phyloP scores from a whole-genome alignment of 495 filamentous ascomycete species.

The Apodospora peruviana region DNA sequence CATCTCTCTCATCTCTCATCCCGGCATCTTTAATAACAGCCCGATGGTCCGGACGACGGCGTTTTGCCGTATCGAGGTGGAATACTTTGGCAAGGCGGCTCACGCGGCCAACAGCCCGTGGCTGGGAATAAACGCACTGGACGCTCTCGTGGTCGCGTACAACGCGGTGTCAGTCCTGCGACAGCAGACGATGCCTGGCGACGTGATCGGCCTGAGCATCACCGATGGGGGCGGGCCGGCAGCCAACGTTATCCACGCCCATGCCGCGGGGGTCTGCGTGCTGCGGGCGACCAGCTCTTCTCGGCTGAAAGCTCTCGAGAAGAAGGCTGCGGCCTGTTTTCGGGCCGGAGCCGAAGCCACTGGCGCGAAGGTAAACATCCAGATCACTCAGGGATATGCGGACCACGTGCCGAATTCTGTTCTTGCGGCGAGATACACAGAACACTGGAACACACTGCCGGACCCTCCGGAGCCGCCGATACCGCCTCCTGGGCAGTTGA shows the following conservation, averaged over 20 bases:
- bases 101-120: slow-evolving; percentile 59
- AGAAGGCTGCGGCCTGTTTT: slow-evolving; percentile 53
- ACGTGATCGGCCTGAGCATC: slow-evolving; percentile 56
- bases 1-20: slow-evolving; percentile 59
- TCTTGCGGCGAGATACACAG: slow-evolving; percentile 47
- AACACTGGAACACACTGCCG: slow-evolving; percentile 39
- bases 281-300: slow-evolving; percentile 43
- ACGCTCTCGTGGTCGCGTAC: slow-evolving; percentile 56
- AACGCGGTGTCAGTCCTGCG: slow-evolving; percentile 56
- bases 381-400: slow-evolving; percentile 38
- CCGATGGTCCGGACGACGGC: slow-evolving; percentile 45
- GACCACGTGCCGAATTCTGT: slow-evolving; percentile 58
- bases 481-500: no score
- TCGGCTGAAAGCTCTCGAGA: slow-evolving; percentile 43
- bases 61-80: slow-evolving; percentile 41
- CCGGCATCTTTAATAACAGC: slow-evolving; percentile 37
- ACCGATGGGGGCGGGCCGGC: slow-evolving; percentile 51
- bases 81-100: slow-evolving; percentile 46
- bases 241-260: slow-evolving; percentile 59
- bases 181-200: slow-evolving; percentile 57
- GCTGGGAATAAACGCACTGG: slow-evolving; percentile 59
- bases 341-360: slow-evolving; percentile 56
- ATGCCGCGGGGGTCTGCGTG: slow-evolving; percentile 49
- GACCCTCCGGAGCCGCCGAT: no score
- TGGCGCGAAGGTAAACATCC: slow-evolving; percentile 48